phyloP scores from a whole-genome alignment of 1,284 basidiomycete genomes.

The Inonotus obliquus region DNA sequence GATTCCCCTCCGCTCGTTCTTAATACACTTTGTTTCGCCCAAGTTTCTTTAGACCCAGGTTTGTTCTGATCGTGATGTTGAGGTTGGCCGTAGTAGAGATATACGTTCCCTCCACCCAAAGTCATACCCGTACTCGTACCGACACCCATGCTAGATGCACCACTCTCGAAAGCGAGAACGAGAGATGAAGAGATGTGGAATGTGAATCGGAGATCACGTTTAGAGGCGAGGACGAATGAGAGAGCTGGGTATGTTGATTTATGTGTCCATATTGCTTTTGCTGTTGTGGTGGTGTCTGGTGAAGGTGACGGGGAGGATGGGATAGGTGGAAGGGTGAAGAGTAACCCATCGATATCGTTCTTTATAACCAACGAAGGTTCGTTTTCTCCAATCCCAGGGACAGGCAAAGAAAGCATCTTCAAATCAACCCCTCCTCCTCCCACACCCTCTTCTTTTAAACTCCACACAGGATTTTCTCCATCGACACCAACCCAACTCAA shows the following conservation, averaged over 20 bases:
- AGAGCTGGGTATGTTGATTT: constrained; percentile 80
- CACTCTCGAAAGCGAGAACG: constrained; percentile 80
- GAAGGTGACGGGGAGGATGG: constrained; percentile 18
- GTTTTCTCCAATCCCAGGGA: constrained; percentile 42
- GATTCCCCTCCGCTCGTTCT: constrained; percentile 61
- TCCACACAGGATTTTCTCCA: constrained; percentile 44
- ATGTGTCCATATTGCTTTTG: constrained; percentile 66
- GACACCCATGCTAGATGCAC: constrained; percentile 28
- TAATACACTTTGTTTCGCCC: constrained; percentile 77
- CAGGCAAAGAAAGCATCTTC: constrained; percentile 54
- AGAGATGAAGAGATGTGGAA: constrained; percentile 54
- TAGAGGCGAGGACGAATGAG: constrained; percentile 91
- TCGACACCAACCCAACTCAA: constrained; percentile 60
- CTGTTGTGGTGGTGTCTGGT: not conserved
- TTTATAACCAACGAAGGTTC: constrained; percentile 62
- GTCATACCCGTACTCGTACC: constrained; percentile 20
- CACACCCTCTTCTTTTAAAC: no score
- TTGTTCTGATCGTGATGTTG: no score
- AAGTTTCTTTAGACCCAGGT: constrained; percentile 35
- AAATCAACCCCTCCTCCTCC: constrained; percentile 35
- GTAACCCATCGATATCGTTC: constrained; percentile 77
- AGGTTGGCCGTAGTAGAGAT: constrained; percentile 80
- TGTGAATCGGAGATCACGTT: constrained; percentile 82
- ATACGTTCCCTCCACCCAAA: constrained; percentile 72
- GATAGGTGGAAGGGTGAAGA: constrained; percentile 41